Evolutionary conservation across 345 rosid genomes (phyloP), one percentile per base, ranked within the genome.

Genomic region (Conringia planisiliqua): DNA sequence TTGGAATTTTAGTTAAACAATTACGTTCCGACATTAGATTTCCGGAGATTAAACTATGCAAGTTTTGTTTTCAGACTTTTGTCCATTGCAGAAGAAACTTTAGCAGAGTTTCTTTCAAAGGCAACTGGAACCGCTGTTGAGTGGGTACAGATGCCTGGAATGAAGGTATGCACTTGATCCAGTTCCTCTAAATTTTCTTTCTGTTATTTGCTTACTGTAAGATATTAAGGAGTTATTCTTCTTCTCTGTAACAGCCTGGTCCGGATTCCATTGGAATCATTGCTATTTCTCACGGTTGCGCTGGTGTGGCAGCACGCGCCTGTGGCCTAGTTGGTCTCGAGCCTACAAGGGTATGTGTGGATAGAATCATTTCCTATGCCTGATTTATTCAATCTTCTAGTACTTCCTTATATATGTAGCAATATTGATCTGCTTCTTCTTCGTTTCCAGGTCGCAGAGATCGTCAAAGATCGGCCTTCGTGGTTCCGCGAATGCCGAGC

Each of bases 141-240:
- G 97, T 96, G 99, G 99, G 93, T 96, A 81, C 99, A 96, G 86
- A 96, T 92, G 97, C 99, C 98, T 89, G 98, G 99, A 92, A 96
- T 92, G 99, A 96, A 96, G 99, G 99, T 90, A 85, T 80, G 26
- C 38, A 11, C 27, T 73, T 74, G 22, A 32, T 48, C 3, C 22
- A 50, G 6, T 6, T 22, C 9, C 62, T 51, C 14, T 57, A 36
- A 16, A 10, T 13, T 77, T 8, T 14, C 0, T 40, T 40, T 38
- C 17, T 29, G 20, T 60, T 59, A 7, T 14, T 16, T 7, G 39
- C 20, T 48, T n/a, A 14, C 7, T 59, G 43, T 61, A 70, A 42
- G 14, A 32, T 18, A 14, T 44, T 4, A 39, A 68, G 7, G 32
- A 42, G 48, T 43, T 30, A 18, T 39, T 59, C 12, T 32, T 33